phyloP scores from a whole-genome alignment of 805 yeast genomes.

The Starmerella khaoyaiensis region DNA sequence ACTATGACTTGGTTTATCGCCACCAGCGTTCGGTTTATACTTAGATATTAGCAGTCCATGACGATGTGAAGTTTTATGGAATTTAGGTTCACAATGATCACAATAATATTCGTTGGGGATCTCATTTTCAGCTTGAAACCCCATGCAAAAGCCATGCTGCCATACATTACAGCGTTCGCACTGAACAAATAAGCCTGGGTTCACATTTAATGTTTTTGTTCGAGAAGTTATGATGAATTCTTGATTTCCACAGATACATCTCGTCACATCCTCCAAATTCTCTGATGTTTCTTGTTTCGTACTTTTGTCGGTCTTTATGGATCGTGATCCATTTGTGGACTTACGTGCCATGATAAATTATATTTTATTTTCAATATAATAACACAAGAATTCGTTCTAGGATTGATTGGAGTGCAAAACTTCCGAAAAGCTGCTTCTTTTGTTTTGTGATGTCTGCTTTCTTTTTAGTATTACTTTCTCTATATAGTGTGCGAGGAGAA shows the following conservation, averaged over 20 bases:
- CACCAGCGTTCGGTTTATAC: slow-evolving; percentile 9
- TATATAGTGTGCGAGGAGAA: too few species aligned
- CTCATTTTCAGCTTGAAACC: slow-evolving; percentile 55
- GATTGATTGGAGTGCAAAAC: too few species aligned
- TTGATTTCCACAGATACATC: slow-evolving; percentile 44
- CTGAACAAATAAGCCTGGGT: slow-evolving; percentile 88
- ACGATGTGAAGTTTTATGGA: slow-evolving; percentile 35
- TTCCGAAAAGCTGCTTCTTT: too few species aligned
- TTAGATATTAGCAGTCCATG: slow-evolving; percentile 11
- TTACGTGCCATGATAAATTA: slow-evolving; percentile 16
- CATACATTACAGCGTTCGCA: slow-evolving; percentile 91
- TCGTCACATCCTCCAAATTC: slow-evolving; percentile 36
- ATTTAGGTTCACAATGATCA: slow-evolving; percentile 76
- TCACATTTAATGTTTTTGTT: slow-evolving; percentile 41
- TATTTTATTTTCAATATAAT: too few species aligned
- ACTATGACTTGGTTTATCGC: too few species aligned
- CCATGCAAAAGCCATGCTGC: slow-evolving; percentile 97
- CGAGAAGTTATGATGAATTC: slow-evolving; percentile 31
- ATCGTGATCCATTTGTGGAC: slow-evolving; percentile 1
- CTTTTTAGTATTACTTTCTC: too few species aligned
- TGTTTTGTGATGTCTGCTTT: too few species aligned
- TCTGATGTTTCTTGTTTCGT: slow-evolving; percentile 11
- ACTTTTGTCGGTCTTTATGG: not conserved
- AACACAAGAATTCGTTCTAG: too few species aligned
- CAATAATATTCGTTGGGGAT: slow-evolving; percentile 95